Evolutionary conservation across 345 rosid genomes (phyloP).

Genomic region (Citrus reticulata): DNA sequence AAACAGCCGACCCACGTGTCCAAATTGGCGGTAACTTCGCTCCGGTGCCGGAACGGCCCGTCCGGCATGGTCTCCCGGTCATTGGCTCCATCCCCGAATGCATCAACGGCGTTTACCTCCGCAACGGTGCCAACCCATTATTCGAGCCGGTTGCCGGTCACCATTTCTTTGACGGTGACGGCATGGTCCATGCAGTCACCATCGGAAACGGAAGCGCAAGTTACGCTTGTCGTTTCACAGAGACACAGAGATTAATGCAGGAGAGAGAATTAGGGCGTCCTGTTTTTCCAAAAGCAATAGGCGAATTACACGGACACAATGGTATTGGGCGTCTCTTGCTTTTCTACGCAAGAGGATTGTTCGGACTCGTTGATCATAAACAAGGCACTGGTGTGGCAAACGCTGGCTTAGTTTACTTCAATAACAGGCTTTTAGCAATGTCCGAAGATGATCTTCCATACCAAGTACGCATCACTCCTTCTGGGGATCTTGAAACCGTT

Average conservation of each 20-base stretch:
- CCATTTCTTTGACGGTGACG: constrained; percentile 94
- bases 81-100: constrained; percentile 68
- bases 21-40: constrained; percentile 92
- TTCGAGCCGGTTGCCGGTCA: constrained; percentile 86
- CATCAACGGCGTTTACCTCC: constrained; percentile 76
- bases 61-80: constrained; percentile 45
- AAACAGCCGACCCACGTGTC: constrained; percentile 74
- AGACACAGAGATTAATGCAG: constrained; percentile 56
- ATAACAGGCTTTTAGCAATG: constrained; percentile 75
- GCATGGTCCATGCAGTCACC: constrained; percentile 86
- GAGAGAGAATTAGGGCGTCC: constrained; percentile 54
- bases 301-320: constrained; percentile 82
- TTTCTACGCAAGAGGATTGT: constrained; percentile 66
- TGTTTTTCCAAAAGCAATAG: constrained; percentile 85
- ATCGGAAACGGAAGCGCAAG: constrained; percentile 56
- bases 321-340: constrained; percentile 72
- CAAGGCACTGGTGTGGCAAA: constrained; percentile 85
- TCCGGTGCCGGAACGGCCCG: constrained; percentile 77
- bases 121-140: constrained; percentile 95
- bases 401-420: constrained; percentile 83
- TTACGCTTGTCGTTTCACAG: constrained; percentile 89
- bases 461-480: constrained; percentile 55
- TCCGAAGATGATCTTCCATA: constrained; percentile 92
- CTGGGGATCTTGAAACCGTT: constrained; percentile 74
- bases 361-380: constrained; percentile 57